Evolutionary conservation across 83 land plant genomes (phyloP), one percentile per base, ranked within the genome.

Genomic region (Thuja plicata): DNA sequence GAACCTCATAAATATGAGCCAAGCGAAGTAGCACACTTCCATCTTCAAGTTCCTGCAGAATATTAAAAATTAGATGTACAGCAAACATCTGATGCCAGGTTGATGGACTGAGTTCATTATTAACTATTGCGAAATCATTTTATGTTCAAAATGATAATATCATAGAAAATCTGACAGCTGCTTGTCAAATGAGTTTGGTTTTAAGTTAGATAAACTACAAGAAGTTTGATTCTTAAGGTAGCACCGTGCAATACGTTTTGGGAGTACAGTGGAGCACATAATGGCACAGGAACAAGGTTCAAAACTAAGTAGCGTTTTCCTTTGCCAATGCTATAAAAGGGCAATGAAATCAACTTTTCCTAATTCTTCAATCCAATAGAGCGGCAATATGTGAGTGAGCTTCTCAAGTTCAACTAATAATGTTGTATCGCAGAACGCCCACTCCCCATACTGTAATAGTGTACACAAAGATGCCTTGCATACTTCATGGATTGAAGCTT

Each of bases 1-100:
- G 27, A 57, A 95, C 96, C 96, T 95, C 96, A 74, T 92, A 95
- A 52, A 95, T 83, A 83, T 95, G 96, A 41, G 96, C 96, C 87
- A 95, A 84, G 13, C 96, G 93, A 81, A 95, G 93, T 10, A 95
- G 93, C 89, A 91, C 93, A 60, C 87, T 91, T 86, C 92, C 92
- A 88, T 90, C 88, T 16, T 91, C 91, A 84, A 93, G 94, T 78
- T 92, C 95, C 96, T 95, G 91, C 45, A 79, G 73, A 81, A 52
- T 60, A 52, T 41, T 8, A 66, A 66, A 66, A 66, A 8, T 66
- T 66, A 66, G 73, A 27, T 66, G n/a, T 7, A 27, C 32, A 66
- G 10, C 73, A 27, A 24, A 24, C 73, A 66, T 27, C 73, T 27
- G 32, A 66, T 66, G 30, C 27, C 73, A 66, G 32, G n/a, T 66